phyloP scores from a whole-genome alignment of 2,329 filamentous ascomycete genomes.

The Colletotrichum ledebouriae region DNA sequence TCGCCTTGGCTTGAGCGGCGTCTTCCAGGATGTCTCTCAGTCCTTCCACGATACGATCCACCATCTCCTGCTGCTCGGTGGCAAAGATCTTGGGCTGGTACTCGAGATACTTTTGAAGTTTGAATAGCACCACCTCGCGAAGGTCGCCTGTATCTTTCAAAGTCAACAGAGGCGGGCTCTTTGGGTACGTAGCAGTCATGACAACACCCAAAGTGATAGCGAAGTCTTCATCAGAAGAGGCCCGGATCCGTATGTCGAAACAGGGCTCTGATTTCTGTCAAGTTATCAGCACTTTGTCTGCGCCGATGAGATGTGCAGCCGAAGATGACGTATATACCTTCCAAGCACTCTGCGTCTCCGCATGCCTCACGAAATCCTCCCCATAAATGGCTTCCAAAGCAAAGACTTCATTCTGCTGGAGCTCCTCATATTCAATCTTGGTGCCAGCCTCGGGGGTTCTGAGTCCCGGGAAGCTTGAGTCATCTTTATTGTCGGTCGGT shows the following conservation, averaged over 20 bases:
- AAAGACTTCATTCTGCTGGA: slow-evolving; percentile 89
- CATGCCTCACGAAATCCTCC: slow-evolving; percentile 85
- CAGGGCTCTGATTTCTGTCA: slow-evolving; percentile 81
- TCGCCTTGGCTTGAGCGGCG: slow-evolving; percentile 81
- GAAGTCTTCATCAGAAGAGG: slow-evolving; percentile 79
- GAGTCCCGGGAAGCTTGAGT: slow-evolving; percentile 67
- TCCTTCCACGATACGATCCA: slow-evolving; percentile 75
- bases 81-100: slow-evolving; percentile 68
- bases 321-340: slow-evolving; percentile 68
- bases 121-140: slow-evolving; percentile 77
- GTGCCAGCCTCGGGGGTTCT: slow-evolving; percentile 57
- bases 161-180: slow-evolving; percentile 79
- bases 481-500: slow-evolving; percentile 56
- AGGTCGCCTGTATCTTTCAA: slow-evolving; percentile 75
- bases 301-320: slow-evolving; percentile 23
- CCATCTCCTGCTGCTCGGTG: slow-evolving; percentile 68
- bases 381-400: slow-evolving; percentile 89
- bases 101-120: slow-evolving; percentile 75
- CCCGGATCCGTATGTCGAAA: slow-evolving; percentile 84
- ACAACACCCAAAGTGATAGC: slow-evolving; percentile 81
- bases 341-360: slow-evolving; percentile 82
- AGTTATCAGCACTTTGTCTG: slow-evolving; percentile 29
- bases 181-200: slow-evolving; percentile 92
- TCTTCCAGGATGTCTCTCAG: slow-evolving; percentile 86
- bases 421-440: slow-evolving; percentile 80